Base-by-base conservation (phyloP, 2,329 filamentous ascomycete genomes). In the Harringtonia aguacate region DNA sequence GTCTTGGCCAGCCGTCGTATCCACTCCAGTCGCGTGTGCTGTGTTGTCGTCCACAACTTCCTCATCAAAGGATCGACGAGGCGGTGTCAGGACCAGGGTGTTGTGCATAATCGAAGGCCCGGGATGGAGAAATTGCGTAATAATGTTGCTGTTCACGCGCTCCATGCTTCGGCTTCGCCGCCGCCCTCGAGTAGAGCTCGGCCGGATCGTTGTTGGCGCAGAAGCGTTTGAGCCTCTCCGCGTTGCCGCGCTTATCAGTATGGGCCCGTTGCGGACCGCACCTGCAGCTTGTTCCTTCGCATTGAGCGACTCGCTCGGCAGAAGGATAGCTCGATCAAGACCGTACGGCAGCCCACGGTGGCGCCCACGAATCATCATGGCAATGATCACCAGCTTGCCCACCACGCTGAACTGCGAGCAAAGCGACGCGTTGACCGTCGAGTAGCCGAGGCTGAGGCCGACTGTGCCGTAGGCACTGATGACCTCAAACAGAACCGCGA, bases 401-500 rank as follows among this genome's bases (percentile, higher is more conserved):
- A 94, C 62, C 0, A 81, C 73, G 13, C 73, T 77, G 61, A 98
- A 95, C 53, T 95, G 78, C 0, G 76, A 82, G 28, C 79, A 88
- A 51, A 98, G 87, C 0, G 85, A 88, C 0, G 87, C 75, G 61
- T 95, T 84, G 59, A 79, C 71, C 18, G 65, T 68, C 0, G 84
- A 72, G 49, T 90, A 95, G 7, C 92, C 92, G 15, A 98, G 72
- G 40, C 83, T 90, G 46, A 98, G 67, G 1, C 92, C 92, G 22
- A 98, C 92, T 1, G 92, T 98, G 50, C 92, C 94, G 56, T 95
- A 95, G 1, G 88, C 88, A 45, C 84, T 90, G 48, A 95, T 79
- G 38, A 94, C 79, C 59, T 95, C 88, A 55, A 95, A 95, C 4
- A 95, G 70, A 7, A 81, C 68, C 8, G 72, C 66, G 58, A 86